These are phyloP conservation scores for Trypanosoma congolense DNA, from an alignment of 208 protist species.

Conservation along the genomic window DNA sequence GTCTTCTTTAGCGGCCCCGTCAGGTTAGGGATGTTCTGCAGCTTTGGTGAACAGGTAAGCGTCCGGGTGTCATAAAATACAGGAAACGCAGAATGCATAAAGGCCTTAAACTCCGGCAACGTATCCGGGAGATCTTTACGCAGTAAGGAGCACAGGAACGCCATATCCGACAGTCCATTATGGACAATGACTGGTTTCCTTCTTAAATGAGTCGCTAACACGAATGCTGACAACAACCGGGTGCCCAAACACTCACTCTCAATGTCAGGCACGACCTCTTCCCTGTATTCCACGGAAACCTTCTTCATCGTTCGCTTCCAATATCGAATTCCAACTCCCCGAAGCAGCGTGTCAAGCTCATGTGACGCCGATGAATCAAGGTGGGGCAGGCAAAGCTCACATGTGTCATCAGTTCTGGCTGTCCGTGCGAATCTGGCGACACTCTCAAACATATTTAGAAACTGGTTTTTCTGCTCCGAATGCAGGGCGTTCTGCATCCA, in stretches of 20 bases:
- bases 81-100: slow-evolving; percentile 41
- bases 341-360: slow-evolving; percentile 25
- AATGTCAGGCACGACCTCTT: no score
- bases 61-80: slow-evolving; percentile 61
- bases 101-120: slow-evolving; percentile 36
- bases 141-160: slow-evolving; percentile 43
- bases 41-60: slow-evolving; percentile 29
- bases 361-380: slow-evolving; percentile 10
- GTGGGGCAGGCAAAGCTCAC: slow-evolving; percentile 6
- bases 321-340: slow-evolving; percentile 12
- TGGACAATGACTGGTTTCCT: slow-evolving; percentile 51
- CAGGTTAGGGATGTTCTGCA: slow-evolving; percentile 38
- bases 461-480: no score
- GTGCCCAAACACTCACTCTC: slow-evolving; percentile 24
- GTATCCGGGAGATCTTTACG: slow-evolving; percentile 29
- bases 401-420: slow-evolving; percentile 1
- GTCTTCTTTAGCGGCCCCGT: slow-evolving; percentile 35
- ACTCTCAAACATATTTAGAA: not conserved
- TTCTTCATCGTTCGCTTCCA: slow-evolving; percentile 6
- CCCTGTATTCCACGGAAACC: not conserved
- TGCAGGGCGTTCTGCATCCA: slow-evolving; percentile 5
- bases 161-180: slow-evolving; percentile 60
- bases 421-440: slow-evolving; percentile 3
- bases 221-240: slow-evolving; percentile 31
- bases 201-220: slow-evolving; percentile 28